Percentiles rank a stretch among this genome's conserved stretches.
Conservation (phyloP, 768 basidiomycete genomes). For the Agaricus blazei region DNA sequence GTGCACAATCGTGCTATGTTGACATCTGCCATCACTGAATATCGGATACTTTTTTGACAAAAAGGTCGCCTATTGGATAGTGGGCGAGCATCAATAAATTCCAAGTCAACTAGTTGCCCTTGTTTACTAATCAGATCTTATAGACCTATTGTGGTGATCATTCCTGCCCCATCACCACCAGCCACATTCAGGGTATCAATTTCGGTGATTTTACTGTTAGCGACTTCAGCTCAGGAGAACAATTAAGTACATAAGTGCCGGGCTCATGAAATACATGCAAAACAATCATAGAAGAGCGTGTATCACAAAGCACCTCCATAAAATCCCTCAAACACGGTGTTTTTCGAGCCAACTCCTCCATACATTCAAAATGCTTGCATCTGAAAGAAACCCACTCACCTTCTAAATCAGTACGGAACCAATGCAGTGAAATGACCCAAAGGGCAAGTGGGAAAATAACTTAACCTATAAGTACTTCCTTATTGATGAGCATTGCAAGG, state of each 20-base stretch:
- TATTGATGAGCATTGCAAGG: neutral
- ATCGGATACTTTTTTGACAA: neutral
- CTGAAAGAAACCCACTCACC: constrained; percentile 6
- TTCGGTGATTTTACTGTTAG: too few relatives aligned
- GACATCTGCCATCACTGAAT: constrained; percentile 51
- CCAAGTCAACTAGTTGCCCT: too few relatives aligned
- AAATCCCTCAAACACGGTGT: neutral
- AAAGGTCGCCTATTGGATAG: neutral
- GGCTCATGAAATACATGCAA: neutral
- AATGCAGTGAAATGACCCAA: neutral
- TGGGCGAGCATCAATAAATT: neutral
- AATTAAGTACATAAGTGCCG: too few relatives aligned
- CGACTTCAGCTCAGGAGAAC: too few relatives aligned
- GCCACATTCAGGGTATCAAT: too few relatives aligned
- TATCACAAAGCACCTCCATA: neutral
- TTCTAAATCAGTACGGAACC: neutral
- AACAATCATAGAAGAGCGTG: neutral
- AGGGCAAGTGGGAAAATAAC: constrained; percentile 7
- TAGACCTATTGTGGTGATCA: too few relatives aligned
- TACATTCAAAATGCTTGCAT: neutral
- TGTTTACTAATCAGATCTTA: too few relatives aligned
- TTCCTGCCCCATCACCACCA: too few relatives aligned
- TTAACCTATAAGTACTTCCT: constrained; percentile 19
- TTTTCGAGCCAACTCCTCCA: neutral
- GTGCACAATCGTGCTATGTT: constrained; percentile 57